These are phyloP conservation scores for Pseudovirgaria hyperparasitica DNA, from an alignment of 2,329 filamentous ascomycete species.

Conservation along the genomic window DNA sequence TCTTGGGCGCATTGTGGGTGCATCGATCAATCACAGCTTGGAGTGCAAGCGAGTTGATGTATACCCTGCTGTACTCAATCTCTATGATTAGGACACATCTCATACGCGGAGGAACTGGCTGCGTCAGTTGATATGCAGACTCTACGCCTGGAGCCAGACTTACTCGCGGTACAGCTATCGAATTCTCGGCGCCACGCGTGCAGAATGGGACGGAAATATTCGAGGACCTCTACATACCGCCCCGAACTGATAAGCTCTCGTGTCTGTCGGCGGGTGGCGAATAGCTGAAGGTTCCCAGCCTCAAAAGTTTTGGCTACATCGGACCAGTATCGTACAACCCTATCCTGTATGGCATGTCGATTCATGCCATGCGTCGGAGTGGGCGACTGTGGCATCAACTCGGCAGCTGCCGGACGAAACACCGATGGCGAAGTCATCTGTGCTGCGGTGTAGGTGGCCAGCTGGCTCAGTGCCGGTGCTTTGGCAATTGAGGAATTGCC, in stretches of 20 bases:
- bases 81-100: constrained; percentile 79
- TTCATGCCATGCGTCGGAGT: too few species aligned
- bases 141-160: constrained; percentile 3
- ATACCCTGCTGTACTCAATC: constrained; percentile 89
- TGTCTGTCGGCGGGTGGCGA: constrained; percentile 76
- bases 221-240: constrained; percentile 67
- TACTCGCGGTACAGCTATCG: constrained; percentile 51
- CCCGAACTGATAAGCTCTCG: constrained; percentile 79
- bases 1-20: constrained; percentile 52
- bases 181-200: constrained; percentile 71
- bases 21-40: constrained; percentile 92
- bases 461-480: constrained; percentile 5
- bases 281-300: constrained; percentile 75
- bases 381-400: too few species aligned
- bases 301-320: constrained; percentile 90
- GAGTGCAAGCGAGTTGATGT: constrained; percentile 84
- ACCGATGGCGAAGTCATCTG: too few species aligned
- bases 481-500: constrained; percentile 36
- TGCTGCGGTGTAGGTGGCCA: too few species aligned
- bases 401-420: too few species aligned
- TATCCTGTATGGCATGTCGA: constrained; percentile 34
- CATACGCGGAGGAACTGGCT: constrained; percentile 42
- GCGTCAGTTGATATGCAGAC: neutral
- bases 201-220: constrained; percentile 69
- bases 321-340: constrained; percentile 74